Conservation (phyloP, 192 early-diverging fungal genomes). For the Rhizophagus clarus region DNA sequence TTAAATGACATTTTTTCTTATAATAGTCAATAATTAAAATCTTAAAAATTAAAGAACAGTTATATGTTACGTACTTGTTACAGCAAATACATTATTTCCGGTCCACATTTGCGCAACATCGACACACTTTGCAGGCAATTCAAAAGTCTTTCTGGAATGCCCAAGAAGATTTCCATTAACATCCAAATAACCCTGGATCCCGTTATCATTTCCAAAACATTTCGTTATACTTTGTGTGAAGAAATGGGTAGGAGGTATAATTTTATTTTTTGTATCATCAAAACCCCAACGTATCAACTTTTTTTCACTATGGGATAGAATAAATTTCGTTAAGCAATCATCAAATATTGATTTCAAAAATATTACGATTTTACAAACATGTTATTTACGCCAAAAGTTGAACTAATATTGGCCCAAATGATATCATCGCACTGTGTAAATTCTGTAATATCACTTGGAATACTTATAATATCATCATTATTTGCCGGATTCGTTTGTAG, state of each 20-base stretch:
- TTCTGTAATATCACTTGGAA: slow-evolving; percentile 15
- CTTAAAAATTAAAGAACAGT: background rate
- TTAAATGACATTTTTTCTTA: background rate
- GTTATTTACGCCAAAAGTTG: background rate
- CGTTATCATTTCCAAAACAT: slow-evolving; percentile 22
- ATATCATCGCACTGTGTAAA: slow-evolving; percentile 1
- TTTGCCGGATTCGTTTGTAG: slow-evolving; percentile 1
- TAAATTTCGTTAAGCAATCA: background rate
- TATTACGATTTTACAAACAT: background rate
- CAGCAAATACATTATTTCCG: background rate
- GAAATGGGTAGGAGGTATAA: background rate
- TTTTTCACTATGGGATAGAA: background rate
- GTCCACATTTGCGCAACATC: slow-evolving; percentile 21
- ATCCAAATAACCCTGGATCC: slow-evolving; percentile 18
- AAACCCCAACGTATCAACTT: slow-evolving; percentile 3
- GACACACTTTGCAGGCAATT: background rate
- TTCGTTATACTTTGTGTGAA: background rate
- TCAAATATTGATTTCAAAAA: background rate
- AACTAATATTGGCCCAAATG: slow-evolving; percentile 24
- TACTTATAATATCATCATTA: background rate
- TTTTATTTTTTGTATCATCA: background rate
- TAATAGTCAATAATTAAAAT: background rate
- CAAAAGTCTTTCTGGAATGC: background rate
- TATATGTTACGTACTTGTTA: slow-evolving; percentile 8
- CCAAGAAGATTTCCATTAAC: slow-evolving; percentile 12